Conservation (phyloP, 352 stramenopile genomes). For the Pythium oligandrum region DNA sequence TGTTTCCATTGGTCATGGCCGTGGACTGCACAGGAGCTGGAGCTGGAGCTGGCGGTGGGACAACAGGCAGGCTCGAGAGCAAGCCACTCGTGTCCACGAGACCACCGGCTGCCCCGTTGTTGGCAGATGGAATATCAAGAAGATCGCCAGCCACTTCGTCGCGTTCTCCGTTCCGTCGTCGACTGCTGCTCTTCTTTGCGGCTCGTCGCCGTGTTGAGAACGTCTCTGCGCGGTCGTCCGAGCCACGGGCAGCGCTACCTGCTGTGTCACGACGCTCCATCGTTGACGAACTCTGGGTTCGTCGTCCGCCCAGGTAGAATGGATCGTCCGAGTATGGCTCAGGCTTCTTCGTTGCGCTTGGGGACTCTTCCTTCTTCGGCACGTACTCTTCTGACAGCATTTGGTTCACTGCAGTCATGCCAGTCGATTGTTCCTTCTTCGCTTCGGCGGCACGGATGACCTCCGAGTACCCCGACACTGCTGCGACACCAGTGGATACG, state of each 20-base stretch:
- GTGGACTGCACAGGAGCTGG: constrained; percentile 11
- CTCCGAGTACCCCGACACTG: constrained; percentile 62
- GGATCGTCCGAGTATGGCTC: constrained; percentile 78
- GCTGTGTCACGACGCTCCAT: constrained; percentile 21
- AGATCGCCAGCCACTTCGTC: constrained; percentile 52
- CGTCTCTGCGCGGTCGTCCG: constrained; percentile 50
- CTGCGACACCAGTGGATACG: constrained; percentile 36
- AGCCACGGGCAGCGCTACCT: constrained; percentile 19
- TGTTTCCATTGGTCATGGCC: constrained; percentile 12
- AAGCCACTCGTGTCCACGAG: constrained; percentile 47
- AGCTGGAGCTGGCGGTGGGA: constrained; percentile 20
- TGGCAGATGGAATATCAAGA: constrained; percentile 44
- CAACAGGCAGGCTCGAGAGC: constrained; percentile 36
- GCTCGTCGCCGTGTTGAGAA: constrained; percentile 66
- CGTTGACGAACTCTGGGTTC: constrained; percentile 35
- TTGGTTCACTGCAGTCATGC: constrained; percentile 68
- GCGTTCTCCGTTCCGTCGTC: constrained; percentile 39
- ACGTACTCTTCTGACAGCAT: constrained; percentile 80
- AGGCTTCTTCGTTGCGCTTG: constrained; percentile 22
- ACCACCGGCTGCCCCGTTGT: constrained; percentile 19
- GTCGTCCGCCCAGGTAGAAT: constrained; percentile 61
- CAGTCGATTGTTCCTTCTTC: constrained; percentile 55
- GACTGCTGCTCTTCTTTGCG: constrained; percentile 59
- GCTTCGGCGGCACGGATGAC: constrained; percentile 62
- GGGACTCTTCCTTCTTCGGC: constrained; percentile 35